phyloP scores from a whole-genome alignment of 2,329 filamentous ascomycete genomes.

The Fusarium cicatricum region DNA sequence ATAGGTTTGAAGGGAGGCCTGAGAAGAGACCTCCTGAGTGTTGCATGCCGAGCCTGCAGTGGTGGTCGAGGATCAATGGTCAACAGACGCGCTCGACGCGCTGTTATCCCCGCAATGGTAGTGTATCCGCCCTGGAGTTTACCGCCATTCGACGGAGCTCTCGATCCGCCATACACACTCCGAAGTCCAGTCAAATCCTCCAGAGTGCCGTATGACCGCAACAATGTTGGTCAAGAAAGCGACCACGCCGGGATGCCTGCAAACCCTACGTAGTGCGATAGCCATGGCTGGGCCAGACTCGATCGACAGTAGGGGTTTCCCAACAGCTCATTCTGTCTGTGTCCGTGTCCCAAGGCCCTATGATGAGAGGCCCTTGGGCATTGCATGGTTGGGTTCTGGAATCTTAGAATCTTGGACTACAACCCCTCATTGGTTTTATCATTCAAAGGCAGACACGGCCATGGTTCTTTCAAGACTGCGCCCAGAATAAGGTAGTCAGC shows the following conservation, averaged over 20 bases:
- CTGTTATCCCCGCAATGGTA: constrained; percentile 32
- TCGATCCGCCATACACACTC: constrained; percentile 26
- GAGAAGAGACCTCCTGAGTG: constrained; percentile 26
- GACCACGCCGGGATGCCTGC: constrained; percentile 9
- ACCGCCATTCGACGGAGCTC: constrained; percentile 29
- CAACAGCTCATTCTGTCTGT: constrained; percentile 1
- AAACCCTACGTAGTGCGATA: constrained; percentile 13
- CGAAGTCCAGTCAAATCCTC: constrained; percentile 16
- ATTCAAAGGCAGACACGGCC: too few species aligned
- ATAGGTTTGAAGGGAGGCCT: constrained; percentile 12
- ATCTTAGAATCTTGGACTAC: too few species aligned
- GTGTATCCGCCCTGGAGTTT: constrained; percentile 19
- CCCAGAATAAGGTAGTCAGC: background rate
- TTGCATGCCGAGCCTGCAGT: constrained; percentile 35
- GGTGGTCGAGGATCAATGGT: constrained; percentile 27
- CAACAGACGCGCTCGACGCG: constrained; percentile 38
- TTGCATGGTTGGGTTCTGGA: too few species aligned
- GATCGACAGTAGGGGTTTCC: constrained; percentile 38
- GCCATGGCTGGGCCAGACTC: constrained; percentile 16
- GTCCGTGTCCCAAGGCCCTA: constrained; percentile 19
- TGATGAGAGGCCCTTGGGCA: background rate
- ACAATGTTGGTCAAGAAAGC: constrained; percentile 9
- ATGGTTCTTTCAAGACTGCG: too few species aligned
- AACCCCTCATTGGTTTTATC: too few species aligned
- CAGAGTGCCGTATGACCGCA: constrained; percentile 18